A percentile compares a stretch with the other conserved stretches of the same genome.
Conservation (phyloP, 2,329 filamentous ascomycete genomes). For the Emergomyces pasteurianus region DNA sequence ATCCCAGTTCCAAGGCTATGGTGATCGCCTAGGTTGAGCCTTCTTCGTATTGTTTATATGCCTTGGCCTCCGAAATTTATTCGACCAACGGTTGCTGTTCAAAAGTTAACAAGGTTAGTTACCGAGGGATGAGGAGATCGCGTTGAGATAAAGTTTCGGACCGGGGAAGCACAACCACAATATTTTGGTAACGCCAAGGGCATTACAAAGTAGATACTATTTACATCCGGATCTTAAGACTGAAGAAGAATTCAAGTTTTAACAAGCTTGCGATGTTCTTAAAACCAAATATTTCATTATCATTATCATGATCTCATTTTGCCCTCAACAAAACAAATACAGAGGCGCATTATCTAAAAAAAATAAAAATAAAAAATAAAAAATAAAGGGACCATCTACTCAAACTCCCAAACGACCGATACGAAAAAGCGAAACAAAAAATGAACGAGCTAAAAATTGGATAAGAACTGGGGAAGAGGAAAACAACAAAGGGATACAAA, state of each 20-base stretch:
- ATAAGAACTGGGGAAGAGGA: not conserved
- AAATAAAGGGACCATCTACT: not conserved
- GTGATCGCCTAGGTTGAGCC: too few relatives aligned
- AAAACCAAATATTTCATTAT: not conserved
- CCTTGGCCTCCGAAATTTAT: not conserved
- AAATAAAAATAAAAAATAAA: not conserved
- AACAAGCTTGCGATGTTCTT: not conserved
- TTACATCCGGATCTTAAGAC: not conserved
- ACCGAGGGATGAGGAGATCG: not conserved
- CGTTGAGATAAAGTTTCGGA: not conserved
- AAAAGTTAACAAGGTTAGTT: too few relatives aligned
- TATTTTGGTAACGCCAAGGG: not conserved
- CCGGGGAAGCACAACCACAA: not conserved
- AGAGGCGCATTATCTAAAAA: not conserved
- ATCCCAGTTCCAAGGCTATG: too few relatives aligned
- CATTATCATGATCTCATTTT: not conserved
- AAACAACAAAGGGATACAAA: not conserved
- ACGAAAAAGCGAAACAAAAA: not conserved
- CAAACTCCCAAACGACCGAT: not conserved
- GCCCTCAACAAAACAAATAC: not conserved
- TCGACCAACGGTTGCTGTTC: not conserved
- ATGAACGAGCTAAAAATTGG: not conserved
- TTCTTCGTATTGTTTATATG: too few relatives aligned
- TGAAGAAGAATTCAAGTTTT: not conserved
- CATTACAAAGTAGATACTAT: too few relatives aligned